Evolutionary conservation across 2,329 filamentous ascomycete species (phyloP), one percentile per base, ranked within the genome.

Genomic region (Verticillium dahliae): DNA sequence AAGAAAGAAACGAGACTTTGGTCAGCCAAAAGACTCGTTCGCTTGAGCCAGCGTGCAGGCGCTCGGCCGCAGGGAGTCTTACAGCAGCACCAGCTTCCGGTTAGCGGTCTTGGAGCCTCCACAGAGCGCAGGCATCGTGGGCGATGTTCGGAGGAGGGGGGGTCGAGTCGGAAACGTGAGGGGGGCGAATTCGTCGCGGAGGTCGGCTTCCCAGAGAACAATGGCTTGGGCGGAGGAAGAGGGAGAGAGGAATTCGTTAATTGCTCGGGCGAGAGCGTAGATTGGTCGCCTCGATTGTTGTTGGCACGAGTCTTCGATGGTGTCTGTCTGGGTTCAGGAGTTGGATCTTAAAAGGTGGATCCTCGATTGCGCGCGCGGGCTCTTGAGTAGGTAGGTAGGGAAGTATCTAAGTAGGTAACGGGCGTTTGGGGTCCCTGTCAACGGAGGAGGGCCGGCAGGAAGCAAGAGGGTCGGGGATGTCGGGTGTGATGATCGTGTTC

Each of bases 1-100:
- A 31, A 7, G 52, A 18, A 57, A 56, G 41, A 60, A 55, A 59
- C 27, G 27, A 60, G 31, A 31, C 38, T 50, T 50, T 14, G 50
- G 57, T 58, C 57, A 58, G 57, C 34, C 56, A 11, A 27, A 33
- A 11, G 6, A n/a, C 22, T 27, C 18, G 18, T 22, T 52, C n/a
- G 9, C 35, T 37, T 9, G 13, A 37, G 35, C 35, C 35, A 37
- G 18, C 45, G 13, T 13, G 45, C 45, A 52, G 11, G n/a, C 45
- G 45, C 45, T 10, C 22, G n/a, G 45, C 45, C 10, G 45, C 57
- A 50, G 37, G 39, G 50, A 39, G 65, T 85, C 85, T 73, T 79
- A 96, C 90, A 97, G 83, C 70, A 97, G 85, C 72, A 97, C 92
- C 79, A 97, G 90, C 88, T 97, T 97, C 80, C 92, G 91, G 85